These are phyloP conservation scores for Backusella morwellensis DNA, from an alignment of 192 early-diverging fungal genomes.

Conservation along the genomic window DNA sequence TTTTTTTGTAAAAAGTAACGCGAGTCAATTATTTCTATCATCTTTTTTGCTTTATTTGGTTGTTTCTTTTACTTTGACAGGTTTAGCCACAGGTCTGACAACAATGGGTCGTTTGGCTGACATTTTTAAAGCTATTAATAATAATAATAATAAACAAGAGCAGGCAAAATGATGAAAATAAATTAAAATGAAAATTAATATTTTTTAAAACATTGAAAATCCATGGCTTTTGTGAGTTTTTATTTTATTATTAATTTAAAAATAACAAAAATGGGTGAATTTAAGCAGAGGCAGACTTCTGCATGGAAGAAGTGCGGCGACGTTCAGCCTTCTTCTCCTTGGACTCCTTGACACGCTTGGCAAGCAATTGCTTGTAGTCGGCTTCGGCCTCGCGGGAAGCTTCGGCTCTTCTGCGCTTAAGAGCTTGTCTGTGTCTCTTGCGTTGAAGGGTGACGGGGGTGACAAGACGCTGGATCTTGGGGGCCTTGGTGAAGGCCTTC, in stretches of 20 bases:
- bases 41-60: not conserved
- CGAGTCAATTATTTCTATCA: not conserved
- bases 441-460: constrained; percentile 60
- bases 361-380: constrained; percentile 85
- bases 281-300: constrained; percentile 49
- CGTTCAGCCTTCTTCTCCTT: constrained; percentile 86
- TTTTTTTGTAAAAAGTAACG: not conserved
- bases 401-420: constrained; percentile 85
- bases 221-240: not conserved
- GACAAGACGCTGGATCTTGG: no score
- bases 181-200: not conserved
- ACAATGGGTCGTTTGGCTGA: not conserved
- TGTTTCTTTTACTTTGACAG: not conserved
- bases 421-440: constrained; percentile 84
- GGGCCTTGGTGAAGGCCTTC: no score
- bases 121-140: not conserved
- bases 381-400: constrained; percentile 79
- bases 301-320: constrained; percentile 68
- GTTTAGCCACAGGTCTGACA: not conserved
- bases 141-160: not conserved
- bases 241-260: not conserved
- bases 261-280: not conserved
- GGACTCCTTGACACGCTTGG: constrained; percentile 92
- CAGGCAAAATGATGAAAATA: not conserved
- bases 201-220: not conserved